phyloP scores from a whole-genome alignment of 257 asterid species.

The Solanum virginianum region DNA sequence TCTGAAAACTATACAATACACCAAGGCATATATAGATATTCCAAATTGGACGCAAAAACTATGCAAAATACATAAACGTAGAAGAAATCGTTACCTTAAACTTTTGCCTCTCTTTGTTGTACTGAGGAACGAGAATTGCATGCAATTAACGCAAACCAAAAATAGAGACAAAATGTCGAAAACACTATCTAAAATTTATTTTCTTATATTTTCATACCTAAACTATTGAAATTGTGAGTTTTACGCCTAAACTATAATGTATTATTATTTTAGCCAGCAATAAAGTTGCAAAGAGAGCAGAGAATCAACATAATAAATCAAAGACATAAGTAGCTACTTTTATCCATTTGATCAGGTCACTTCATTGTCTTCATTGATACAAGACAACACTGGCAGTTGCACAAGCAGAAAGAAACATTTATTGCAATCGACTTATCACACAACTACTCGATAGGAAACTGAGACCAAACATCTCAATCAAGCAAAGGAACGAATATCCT shows the following conservation, averaged over 20 bases:
- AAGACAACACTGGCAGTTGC: background rate
- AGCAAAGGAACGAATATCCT: background rate
- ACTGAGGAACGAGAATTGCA: background rate
- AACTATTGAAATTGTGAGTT: background rate
- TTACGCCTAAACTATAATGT: background rate
- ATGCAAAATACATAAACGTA: too few species aligned
- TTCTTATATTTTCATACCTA: background rate
- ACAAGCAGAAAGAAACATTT: background rate
- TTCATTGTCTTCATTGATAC: background rate
- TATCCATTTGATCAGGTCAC: background rate
- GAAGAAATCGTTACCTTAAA: background rate
- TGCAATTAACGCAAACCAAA: background rate
- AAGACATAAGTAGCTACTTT: background rate
- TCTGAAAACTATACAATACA: too few species aligned
- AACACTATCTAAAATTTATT: too few species aligned
- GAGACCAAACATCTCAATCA: background rate
- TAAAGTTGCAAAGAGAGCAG: background rate
- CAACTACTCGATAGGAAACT: background rate
- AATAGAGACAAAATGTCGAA: too few species aligned
- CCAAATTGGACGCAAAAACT: too few species aligned
- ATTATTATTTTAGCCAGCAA: background rate
- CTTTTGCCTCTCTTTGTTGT: background rate
- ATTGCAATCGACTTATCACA: background rate
- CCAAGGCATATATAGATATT: too few species aligned
- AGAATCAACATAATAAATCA: background rate